Evolutionary conservation across 345 rosid genomes (phyloP).

Genomic region (Lumnitzera littorea): DNA sequence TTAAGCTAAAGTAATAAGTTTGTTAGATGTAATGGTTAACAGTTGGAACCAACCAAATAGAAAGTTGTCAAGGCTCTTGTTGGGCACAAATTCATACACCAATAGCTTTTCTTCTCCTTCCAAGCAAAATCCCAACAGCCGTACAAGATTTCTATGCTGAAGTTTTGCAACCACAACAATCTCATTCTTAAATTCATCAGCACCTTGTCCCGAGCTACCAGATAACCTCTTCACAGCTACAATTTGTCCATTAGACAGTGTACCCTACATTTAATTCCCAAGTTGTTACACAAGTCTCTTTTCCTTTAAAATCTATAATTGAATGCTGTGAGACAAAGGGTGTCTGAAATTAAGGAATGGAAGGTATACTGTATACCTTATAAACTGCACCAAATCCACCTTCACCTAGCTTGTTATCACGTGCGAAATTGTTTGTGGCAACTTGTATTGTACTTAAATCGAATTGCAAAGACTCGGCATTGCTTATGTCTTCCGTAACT

Average conservation of each 20-base stretch:
- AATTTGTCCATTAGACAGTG: slow-evolving; percentile 11
- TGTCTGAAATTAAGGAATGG: too few relatives aligned
- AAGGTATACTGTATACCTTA: slow-evolving; percentile 30
- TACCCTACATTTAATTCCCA: slow-evolving; percentile 22
- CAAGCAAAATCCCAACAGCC: slow-evolving; percentile 33
- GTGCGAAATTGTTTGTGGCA: slow-evolving; percentile 47
- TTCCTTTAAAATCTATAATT: too few relatives aligned
- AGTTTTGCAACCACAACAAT: slow-evolving; percentile 31
- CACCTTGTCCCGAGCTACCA: slow-evolving; percentile 31
- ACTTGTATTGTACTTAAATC: slow-evolving; percentile 28
- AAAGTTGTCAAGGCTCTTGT: slow-evolving; percentile 31
- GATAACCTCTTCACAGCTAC: slow-evolving; percentile 41
- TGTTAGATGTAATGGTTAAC: too few relatives aligned
- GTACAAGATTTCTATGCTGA: slow-evolving; percentile 45
- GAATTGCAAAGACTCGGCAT: slow-evolving; percentile 37
- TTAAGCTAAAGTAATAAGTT: too few relatives aligned
- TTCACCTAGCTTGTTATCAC: slow-evolving; percentile 47
- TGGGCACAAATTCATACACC: slow-evolving; percentile 41
- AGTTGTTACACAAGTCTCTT: too few relatives aligned
- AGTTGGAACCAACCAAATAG: slow-evolving; percentile 15
- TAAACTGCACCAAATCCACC: slow-evolving; percentile 77
- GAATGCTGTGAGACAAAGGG: too few relatives aligned
- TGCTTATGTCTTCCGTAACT: slow-evolving; percentile 28
- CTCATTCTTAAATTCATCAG: slow-evolving; percentile 35
- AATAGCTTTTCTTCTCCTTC: slow-evolving; percentile 38